Evolutionary conservation across 2,329 filamentous ascomycete genomes (phyloP), one percentile per base, ranked within the genome.

Genomic region (Penicillium capsulatum): DNA sequence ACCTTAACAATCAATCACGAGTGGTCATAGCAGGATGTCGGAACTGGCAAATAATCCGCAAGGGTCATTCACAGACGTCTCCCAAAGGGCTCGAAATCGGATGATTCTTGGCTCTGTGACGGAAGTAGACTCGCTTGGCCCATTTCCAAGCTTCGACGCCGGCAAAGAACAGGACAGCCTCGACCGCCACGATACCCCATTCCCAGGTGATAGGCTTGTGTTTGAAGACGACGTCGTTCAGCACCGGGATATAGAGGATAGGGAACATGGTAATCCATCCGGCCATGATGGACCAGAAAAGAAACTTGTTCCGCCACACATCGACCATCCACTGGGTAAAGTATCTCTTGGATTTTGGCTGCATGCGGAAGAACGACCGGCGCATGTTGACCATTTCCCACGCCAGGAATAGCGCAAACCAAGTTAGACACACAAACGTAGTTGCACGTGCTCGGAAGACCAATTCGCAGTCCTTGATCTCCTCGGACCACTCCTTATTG

Each of bases 381-480:
- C 84, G 80, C 66, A 83, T 76, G 55, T 85, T 74, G 44, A 86
- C 73, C 75, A 86, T 83, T 61, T 89, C 83, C 84, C 84, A 89
- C 0, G 84, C 84, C 4, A 86, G 71, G 68, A 88, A 85, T n/a
- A 88, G 74, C 0, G 83, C 81, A 51, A 83, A 83, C 83, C 84
- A 88, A 0, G 83, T 88, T 36, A 88, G 71, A 49, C 78, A 84
- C 19, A 81, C 82, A 55, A 88, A 88, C 3, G 80, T 83, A 0
- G 84, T 86, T 0, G 82, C 81, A 10, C 84, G 79, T 0, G 83
- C 84, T n/a, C 80, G 79, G 72, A 83, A 86, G 5, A 86, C 80
- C 0, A 72, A 72, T 16, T 80, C 73, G 58, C 83, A 86, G 22
- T 4, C 61, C 9, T 46, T 53, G 20, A 2, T 42, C 1, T 44